These are phyloP conservation scores for Fusarium concolor DNA, from an alignment of 2,329 filamentous ascomycete genomes.

Conservation along the genomic window DNA sequence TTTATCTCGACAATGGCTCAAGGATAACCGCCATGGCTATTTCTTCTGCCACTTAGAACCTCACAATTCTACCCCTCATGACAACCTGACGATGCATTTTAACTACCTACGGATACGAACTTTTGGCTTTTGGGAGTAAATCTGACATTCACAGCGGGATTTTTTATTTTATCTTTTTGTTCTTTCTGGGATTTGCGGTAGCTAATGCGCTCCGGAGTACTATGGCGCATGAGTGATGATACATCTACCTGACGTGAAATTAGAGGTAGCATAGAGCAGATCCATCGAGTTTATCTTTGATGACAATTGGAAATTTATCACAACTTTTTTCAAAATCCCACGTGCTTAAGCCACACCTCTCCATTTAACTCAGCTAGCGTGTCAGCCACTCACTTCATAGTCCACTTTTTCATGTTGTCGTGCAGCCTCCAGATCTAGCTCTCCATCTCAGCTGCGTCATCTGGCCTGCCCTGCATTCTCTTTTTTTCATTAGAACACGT, in stretches of 20 bases:
- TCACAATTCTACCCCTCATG: not conserved
- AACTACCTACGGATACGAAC: conserved; percentile 1
- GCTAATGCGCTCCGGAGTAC: conserved; percentile 31
- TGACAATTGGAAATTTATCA: conserved; percentile 33
- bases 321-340: conserved; percentile 24
- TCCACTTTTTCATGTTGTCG: conserved; percentile 19
- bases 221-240: conserved; percentile 29
- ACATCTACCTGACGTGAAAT: not conserved
- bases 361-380: conserved; percentile 1
- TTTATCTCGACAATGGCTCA: conserved; percentile 39
- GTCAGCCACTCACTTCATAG: conserved; percentile 14
- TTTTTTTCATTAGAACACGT: not conserved
- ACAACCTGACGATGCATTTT: conserved; percentile 28
- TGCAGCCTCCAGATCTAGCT: conserved; percentile 22
- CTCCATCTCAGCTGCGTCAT: conserved; percentile 24
- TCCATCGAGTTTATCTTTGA: conserved; percentile 27
- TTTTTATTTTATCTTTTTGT: conserved; percentile 10
- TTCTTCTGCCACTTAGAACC: conserved; percentile 39
- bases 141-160: conserved; percentile 34
- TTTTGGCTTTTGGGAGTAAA: conserved; percentile 12
- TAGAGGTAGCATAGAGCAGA: conserved; percentile 24
- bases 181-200: conserved; percentile 14
- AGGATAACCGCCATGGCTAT: conserved; percentile 40
- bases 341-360: conserved; percentile 16
- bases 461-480: not conserved